Conservation (phyloP, 768 basidiomycete genomes). For the Lactarius tabidus region DNA sequence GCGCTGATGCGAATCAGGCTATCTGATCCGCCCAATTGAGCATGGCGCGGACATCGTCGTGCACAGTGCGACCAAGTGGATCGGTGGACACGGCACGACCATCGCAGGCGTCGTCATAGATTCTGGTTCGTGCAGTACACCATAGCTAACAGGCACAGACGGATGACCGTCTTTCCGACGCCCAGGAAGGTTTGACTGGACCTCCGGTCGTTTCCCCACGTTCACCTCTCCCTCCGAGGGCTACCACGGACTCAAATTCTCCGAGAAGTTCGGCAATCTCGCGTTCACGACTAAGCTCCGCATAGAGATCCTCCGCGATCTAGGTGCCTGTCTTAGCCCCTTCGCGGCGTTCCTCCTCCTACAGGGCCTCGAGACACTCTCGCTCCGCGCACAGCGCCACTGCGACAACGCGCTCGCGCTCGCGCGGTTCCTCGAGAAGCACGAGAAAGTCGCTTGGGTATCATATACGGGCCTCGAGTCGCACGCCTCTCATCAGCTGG, state of each 20-base stretch:
- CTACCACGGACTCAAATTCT: conserved; percentile 67
- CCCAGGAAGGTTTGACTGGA: conserved; percentile 70
- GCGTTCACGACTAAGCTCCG: conserved; percentile 70
- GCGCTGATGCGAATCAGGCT: conserved; percentile 33
- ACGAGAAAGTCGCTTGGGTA: conserved; percentile 71
- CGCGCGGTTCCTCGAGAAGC: conserved; percentile 57
- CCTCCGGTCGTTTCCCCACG: conserved; percentile 64
- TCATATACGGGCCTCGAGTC: conserved; percentile 66
- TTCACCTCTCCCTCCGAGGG: conserved; percentile 77
- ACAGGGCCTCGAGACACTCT: conserved; percentile 78
- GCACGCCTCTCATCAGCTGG: conserved; percentile 59
- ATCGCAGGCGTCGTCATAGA: conserved; percentile 76
- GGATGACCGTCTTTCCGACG: conserved; percentile 1
- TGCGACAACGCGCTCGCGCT: conserved; percentile 65
- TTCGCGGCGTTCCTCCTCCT: conserved; percentile 71
- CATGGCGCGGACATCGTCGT: conserved; percentile 79
- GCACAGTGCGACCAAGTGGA: conserved; percentile 83
- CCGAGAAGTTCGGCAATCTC: conserved; percentile 58
- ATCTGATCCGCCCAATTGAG: conserved; percentile 64
- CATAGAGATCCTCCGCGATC: conserved; percentile 57
- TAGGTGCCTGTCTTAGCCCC: conserved; percentile 64
- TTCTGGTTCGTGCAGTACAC: conserved; percentile 43
- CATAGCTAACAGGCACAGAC: not conserved
- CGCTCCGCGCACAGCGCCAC: conserved; percentile 67
- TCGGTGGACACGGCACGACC: conserved; percentile 75